Conservation (phyloP, 1,284 basidiomycete species). For the Sparassis latifolia region DNA sequence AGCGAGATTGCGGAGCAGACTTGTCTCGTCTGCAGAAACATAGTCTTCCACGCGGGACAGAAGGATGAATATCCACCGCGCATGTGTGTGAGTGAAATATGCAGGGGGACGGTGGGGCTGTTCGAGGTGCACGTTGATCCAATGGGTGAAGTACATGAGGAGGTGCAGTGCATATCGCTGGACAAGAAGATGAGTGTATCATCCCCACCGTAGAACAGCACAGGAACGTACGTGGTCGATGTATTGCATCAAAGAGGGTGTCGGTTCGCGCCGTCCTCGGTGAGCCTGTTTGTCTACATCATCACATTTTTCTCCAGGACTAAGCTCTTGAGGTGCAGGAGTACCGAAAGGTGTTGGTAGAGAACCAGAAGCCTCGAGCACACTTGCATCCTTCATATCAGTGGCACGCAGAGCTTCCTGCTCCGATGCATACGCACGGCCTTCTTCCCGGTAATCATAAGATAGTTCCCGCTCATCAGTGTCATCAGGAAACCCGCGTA, state of each 20-base stretch:
- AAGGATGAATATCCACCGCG: slow-evolving; percentile 81
- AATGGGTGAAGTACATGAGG: slow-evolving; percentile 77
- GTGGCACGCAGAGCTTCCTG: slow-evolving; percentile 24
- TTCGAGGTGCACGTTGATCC: slow-evolving; percentile 62
- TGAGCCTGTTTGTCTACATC: background rate
- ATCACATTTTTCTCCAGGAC: background rate
- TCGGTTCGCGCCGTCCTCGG: slow-evolving; percentile 42
- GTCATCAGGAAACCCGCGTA: slow-evolving; percentile 29
- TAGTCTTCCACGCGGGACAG: slow-evolving; percentile 69
- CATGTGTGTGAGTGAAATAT: slow-evolving; percentile 57
- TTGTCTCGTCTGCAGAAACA: slow-evolving; percentile 75
- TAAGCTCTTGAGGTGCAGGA: slow-evolving; percentile 24
- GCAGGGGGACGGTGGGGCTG: slow-evolving; percentile 32
- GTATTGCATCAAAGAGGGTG: slow-evolving; percentile 44
- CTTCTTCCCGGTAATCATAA: slow-evolving; percentile 12
- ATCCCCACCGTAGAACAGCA: background rate
- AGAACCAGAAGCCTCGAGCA: slow-evolving; percentile 32
- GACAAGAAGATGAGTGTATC: slow-evolving; percentile 4
- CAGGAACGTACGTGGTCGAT: slow-evolving; percentile 56
- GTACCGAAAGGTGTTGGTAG: slow-evolving; percentile 36
- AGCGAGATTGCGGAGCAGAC: slow-evolving; percentile 70
- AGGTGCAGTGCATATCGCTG: slow-evolving; percentile 69
- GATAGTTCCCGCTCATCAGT: slow-evolving; percentile 9
- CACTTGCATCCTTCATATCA: slow-evolving; percentile 29
- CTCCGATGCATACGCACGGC: slow-evolving; percentile 1